These are phyloP conservation scores for Sanghuangporus weigelae DNA, from an alignment of 1,284 basidiomycete genomes.

Conservation along the genomic window DNA sequence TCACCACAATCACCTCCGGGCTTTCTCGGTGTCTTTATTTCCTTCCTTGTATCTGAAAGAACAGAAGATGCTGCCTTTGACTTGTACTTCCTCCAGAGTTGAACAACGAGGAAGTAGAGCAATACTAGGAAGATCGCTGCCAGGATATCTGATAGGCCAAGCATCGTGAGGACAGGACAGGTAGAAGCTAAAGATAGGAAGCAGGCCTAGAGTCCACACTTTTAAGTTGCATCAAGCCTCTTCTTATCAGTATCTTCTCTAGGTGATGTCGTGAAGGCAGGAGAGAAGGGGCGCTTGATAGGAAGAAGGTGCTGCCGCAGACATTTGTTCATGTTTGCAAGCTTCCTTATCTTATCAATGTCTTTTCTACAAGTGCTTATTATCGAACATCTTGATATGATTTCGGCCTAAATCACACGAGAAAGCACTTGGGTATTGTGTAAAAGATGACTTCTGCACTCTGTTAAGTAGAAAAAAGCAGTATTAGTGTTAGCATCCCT, in stretches of 20 bases:
- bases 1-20: slow-evolving; percentile 3
- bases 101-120: not conserved
- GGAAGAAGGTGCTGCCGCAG: no score
- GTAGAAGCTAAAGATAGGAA: not conserved
- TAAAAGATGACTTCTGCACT: no score
- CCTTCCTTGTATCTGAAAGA: not conserved
- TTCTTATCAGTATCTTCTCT: not conserved
- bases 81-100: not conserved
- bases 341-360: no score
- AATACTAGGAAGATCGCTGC: not conserved
- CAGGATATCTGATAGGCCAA: not conserved
- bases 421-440: no score
- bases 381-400: no score
- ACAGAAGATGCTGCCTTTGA: not conserved
- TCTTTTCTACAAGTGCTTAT: no score
- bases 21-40: not conserved
- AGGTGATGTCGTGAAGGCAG: not conserved
- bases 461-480: no score
- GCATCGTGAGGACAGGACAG: not conserved
- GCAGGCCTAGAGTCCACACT: not conserved
- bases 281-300: no score
- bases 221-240: not conserved
- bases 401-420: no score
- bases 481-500: no score
- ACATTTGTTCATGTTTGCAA: no score